A percentile compares a stretch with the other conserved stretches of the same genome.
phyloP scores from a whole-genome alignment of 495 filamentous ascomycete species.

The Penicillium taxi region DNA sequence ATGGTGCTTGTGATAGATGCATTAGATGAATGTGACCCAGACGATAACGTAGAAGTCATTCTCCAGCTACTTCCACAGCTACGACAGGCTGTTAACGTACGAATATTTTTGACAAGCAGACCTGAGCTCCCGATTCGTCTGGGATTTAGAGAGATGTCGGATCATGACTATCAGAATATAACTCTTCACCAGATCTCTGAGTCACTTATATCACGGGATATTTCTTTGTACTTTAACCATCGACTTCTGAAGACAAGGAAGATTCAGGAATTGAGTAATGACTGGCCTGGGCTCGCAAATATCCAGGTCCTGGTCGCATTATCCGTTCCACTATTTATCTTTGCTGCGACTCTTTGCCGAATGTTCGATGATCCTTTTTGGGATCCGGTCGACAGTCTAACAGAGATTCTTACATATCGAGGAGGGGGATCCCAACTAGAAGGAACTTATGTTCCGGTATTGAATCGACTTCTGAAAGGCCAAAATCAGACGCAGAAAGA shows the following conservation, averaged over 20 bases:
- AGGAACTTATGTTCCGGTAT: constrained; percentile 2
- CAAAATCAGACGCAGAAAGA: constrained; percentile 1
- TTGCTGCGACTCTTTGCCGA: constrained; percentile 5
- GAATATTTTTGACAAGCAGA: constrained; percentile 33
- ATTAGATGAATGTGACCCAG: constrained; percentile 2
- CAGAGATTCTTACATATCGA: background rate
- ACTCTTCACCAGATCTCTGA: background rate
- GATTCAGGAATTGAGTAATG: background rate
- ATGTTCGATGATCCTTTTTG: constrained; percentile 3
- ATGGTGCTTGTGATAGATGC: constrained; percentile 1
- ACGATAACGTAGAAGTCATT: background rate
- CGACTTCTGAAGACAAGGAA: constrained; percentile 4
- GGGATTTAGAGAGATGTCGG: constrained; percentile 9
- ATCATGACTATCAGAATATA: constrained; percentile 5
- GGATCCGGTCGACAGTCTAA: constrained; percentile 1
- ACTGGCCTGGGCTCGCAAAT: constrained; percentile 30
- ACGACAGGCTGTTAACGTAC: constrained; percentile 6
- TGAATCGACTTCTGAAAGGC: constrained; percentile 1
- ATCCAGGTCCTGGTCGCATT: constrained; percentile 1
- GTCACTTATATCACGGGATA: background rate
- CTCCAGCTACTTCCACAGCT: constrained; percentile 16
- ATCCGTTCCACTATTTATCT: constrained; percentile 6
- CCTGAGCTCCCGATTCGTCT: constrained; percentile 37
- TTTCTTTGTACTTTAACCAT: background rate
- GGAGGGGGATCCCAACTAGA: background rate